Conservation (phyloP, 352 stramenopile genomes). For the Phytopythium vexans region DNA sequence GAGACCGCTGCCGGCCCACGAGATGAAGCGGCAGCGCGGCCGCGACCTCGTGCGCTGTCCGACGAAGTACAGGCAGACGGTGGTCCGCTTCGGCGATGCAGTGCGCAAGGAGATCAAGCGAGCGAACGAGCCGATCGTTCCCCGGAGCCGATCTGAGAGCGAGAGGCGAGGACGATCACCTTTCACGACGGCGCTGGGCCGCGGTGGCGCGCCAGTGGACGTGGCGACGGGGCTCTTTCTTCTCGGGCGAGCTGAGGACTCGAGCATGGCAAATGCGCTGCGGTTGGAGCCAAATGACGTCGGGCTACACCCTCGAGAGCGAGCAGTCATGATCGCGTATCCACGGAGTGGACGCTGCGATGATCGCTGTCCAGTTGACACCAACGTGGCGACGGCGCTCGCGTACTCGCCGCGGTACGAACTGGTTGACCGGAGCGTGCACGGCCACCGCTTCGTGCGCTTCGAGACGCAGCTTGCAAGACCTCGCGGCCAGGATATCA, state of each 20-base stretch:
- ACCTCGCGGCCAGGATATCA: background rate
- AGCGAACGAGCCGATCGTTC: no score
- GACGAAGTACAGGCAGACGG: slow-evolving; percentile 7
- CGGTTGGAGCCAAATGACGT: background rate
- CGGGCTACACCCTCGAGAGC: background rate
- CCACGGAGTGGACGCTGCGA: background rate
- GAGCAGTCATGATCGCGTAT: background rate
- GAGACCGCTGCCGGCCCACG: background rate
- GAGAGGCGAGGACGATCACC: background rate
- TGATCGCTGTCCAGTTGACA: no score
- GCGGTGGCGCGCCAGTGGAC: background rate
- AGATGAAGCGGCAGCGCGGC: slow-evolving; percentile 19
- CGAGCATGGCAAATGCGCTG: background rate
- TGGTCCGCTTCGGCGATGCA: slow-evolving; percentile 3
- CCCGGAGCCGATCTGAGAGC: no score
- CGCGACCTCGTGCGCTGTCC: slow-evolving; percentile 17
- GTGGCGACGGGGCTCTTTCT: background rate
- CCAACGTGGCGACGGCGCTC: no score
- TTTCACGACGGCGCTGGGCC: background rate
- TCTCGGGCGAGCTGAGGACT: background rate
- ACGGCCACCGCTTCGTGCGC: slow-evolving; percentile 10
- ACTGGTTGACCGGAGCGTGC: slow-evolving; percentile 2
- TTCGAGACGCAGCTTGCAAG: slow-evolving; percentile 7
- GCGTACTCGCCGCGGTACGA: slow-evolving; percentile 9
- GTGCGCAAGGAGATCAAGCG: background rate